Percentiles rank a stretch among this genome's conserved stretches.
phyloP scores from a whole-genome alignment of 805 yeast genomes.

The Sugiyamaella chiloensis region DNA sequence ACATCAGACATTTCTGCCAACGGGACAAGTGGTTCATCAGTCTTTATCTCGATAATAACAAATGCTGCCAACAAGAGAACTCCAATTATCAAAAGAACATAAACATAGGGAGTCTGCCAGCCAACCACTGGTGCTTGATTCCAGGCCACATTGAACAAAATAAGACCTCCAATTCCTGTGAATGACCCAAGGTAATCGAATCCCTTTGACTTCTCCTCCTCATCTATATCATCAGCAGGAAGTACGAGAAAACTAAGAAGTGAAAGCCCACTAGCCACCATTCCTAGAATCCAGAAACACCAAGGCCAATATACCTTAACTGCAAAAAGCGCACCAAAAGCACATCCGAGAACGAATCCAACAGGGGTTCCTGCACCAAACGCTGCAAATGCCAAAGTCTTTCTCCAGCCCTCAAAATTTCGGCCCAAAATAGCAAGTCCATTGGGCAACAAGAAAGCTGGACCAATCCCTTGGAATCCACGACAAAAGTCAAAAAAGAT shows the following conservation, averaged over 20 bases:
- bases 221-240: conserved; percentile 30
- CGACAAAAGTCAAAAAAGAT: conserved; percentile 40
- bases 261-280: conserved; percentile 37
- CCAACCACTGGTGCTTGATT: conserved; percentile 74
- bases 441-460: conserved; percentile 57
- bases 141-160: conserved; percentile 65
- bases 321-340: conserved; percentile 48
- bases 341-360: conserved; percentile 56
- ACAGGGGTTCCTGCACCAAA: conserved; percentile 62
- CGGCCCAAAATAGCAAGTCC: conserved; percentile 52
- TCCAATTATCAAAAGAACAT: conserved; percentile 54
- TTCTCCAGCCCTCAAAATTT: conserved; percentile 45
- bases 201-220: conserved; percentile 2
- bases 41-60: conserved; percentile 45
- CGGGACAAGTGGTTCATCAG: conserved; percentile 56
- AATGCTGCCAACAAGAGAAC: conserved; percentile 44
- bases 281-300: conserved; percentile 50
- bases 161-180: conserved; percentile 56
- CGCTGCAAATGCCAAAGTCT: conserved; percentile 52
- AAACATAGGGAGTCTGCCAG: conserved; percentile 59
- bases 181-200: conserved; percentile 56
- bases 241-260: conserved; percentile 37
- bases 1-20: conserved; percentile 45
- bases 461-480: conserved; percentile 64
- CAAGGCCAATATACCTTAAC: conserved; percentile 54